These are phyloP conservation scores for Penicillium griseofulvum DNA, from an alignment of 2,329 filamentous ascomycete species.

Conservation along the genomic window DNA sequence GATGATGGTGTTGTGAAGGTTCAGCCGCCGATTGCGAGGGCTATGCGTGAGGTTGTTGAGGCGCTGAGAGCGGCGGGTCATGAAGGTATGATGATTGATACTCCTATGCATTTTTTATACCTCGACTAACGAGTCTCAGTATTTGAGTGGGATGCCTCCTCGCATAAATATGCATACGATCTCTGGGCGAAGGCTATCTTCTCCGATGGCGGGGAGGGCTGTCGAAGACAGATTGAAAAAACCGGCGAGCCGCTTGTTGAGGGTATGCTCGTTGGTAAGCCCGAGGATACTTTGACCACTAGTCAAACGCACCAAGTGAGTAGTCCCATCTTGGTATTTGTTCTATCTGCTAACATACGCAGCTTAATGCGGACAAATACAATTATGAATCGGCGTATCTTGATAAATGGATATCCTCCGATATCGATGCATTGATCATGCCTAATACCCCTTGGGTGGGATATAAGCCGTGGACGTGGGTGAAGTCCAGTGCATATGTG, in stretches of 20 bases:
- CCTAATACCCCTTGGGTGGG: conserved; percentile 34
- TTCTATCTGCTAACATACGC: neutral
- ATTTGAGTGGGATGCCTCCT: conserved; percentile 33
- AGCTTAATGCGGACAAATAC: conserved; percentile 31
- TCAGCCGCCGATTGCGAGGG: conserved; percentile 59
- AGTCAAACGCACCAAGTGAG: conserved; percentile 29
- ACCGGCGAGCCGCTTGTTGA: conserved; percentile 35
- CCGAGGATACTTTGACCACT: conserved; percentile 26
- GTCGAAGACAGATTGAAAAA: conserved; percentile 27
- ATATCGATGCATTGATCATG: conserved; percentile 36
- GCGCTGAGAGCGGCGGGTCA: conserved; percentile 57
- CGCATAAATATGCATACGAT: conserved; percentile 28
- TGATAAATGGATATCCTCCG: conserved; percentile 29
- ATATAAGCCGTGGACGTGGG: conserved; percentile 34
- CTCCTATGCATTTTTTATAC: fast-evolving
- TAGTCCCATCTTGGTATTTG: neutral
- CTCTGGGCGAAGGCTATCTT: conserved; percentile 35
- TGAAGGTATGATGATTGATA: conserved; percentile 44
- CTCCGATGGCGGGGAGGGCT: conserved; percentile 34
- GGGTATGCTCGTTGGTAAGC: conserved; percentile 37
- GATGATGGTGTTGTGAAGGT: conserved; percentile 60
- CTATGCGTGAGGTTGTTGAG: conserved; percentile 53
- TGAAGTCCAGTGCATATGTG: conserved; percentile 34
- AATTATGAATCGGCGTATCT: conserved; percentile 30
- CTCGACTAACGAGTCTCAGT: conserved; percentile 15